Percentiles rank a stretch among this genome's conserved stretches.
Conservation (phyloP, 306 rosid species). For the Cyclanthera cordifolia region DNA sequence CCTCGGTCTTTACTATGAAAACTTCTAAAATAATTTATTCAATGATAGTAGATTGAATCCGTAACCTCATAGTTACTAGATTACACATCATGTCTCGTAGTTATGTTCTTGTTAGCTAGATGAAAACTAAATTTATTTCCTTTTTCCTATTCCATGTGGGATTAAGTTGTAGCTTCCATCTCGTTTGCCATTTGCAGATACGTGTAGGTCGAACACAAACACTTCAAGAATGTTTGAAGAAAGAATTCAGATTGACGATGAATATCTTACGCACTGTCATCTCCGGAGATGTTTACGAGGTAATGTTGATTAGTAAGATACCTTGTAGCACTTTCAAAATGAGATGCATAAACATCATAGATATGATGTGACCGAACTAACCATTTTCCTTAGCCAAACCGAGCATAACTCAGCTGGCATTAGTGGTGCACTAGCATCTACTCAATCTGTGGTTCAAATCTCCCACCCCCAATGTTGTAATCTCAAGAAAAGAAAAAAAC, state of each 20-base stretch:
- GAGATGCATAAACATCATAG: neutral
- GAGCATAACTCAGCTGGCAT: too few relatives aligned
- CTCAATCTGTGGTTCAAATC: too few relatives aligned
- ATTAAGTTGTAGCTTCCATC: neutral
- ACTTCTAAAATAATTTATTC: too few relatives aligned
- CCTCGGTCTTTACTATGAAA: neutral
- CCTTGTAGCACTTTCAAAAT: neutral
- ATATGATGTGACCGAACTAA: slow-evolving; percentile 14
- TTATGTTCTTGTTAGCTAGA: too few relatives aligned
- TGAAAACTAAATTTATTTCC: neutral
- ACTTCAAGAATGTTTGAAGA: slow-evolving; percentile 61
- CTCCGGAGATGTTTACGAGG: slow-evolving; percentile 91
- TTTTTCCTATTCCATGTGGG: neutral
- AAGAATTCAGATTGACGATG: slow-evolving; percentile 69
- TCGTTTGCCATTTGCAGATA: slow-evolving; percentile 30
- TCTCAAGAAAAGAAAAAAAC: too few relatives aligned
- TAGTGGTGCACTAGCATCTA: too few relatives aligned
- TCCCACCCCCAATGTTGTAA: too few relatives aligned
- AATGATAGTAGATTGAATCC: too few relatives aligned
- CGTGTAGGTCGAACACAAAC: slow-evolving; percentile 72
- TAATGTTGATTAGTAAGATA: slow-evolving; percentile 23
- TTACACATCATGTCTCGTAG: too few relatives aligned
- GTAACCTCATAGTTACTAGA: too few relatives aligned
- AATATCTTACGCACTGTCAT: slow-evolving; percentile 46
- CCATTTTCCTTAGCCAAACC: slow-evolving; percentile 20